Conservation (phyloP, 345 rosid species). For the Reutealis trisperma region DNA sequence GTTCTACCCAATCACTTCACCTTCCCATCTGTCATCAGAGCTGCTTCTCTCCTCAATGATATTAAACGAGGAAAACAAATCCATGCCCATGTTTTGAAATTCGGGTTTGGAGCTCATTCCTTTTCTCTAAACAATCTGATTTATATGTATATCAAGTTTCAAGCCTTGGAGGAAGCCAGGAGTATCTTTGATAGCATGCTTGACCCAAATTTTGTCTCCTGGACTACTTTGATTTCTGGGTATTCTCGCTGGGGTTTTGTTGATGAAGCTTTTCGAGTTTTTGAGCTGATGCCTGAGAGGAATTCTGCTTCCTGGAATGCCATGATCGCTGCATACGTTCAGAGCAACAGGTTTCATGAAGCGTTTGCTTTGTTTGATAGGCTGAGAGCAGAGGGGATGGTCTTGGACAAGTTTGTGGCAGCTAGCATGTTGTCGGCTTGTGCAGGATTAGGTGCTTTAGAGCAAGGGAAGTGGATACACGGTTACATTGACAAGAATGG, state of each 20-base stretch:
- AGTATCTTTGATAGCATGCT: slow-evolving; percentile 37
- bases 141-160: slow-evolving; percentile 43
- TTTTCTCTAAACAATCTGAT: slow-evolving; percentile 42
- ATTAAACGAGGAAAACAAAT: slow-evolving; percentile 39
- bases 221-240: slow-evolving; percentile 50
- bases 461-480: slow-evolving; percentile 48
- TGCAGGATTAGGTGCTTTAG: slow-evolving; percentile 42
- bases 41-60: slow-evolving; percentile 28
- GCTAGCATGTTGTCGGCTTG: slow-evolving; percentile 47
- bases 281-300: slow-evolving; percentile 42
- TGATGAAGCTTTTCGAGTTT: slow-evolving; percentile 42
- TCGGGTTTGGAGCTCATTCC: slow-evolving; percentile 38
- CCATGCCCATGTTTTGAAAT: slow-evolving; percentile 46
- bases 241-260: slow-evolving; percentile 46
- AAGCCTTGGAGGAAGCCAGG: slow-evolving; percentile 38
- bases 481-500: slow-evolving; percentile 28
- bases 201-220: slow-evolving; percentile 31
- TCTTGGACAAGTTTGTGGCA: slow-evolving; percentile 41
- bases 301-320: slow-evolving; percentile 52
- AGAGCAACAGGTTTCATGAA: slow-evolving; percentile 42
- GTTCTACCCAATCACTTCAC: slow-evolving; percentile 40
- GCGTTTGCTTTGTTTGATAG: slow-evolving; percentile 51
- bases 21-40: slow-evolving; percentile 43
- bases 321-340: slow-evolving; percentile 47
- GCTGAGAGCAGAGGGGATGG: slow-evolving; percentile 40